These are phyloP conservation scores for Nannochloris sp. DNA, from an alignment of 139 green algal genomes.

Conservation along the genomic window DNA sequence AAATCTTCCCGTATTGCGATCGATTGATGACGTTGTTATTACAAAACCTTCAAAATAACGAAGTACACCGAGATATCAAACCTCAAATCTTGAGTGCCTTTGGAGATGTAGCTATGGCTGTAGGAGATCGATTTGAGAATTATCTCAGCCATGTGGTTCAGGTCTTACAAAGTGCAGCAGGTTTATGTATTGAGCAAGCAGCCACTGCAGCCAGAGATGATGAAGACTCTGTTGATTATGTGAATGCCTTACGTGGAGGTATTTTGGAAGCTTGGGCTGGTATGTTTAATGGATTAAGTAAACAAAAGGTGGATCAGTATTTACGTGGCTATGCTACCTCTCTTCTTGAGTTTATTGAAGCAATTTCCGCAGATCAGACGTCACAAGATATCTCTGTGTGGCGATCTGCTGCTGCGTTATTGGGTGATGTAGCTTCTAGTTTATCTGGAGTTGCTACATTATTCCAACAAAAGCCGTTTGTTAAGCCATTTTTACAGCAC, in stretches of 20 bases:
- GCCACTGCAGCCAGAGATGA: conserved; percentile 24
- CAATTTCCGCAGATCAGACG: conserved; percentile 47
- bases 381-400: conserved; percentile 47
- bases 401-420: conserved; percentile 44
- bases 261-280: conserved; percentile 94
- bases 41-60: conserved; percentile 28
- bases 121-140: conserved; percentile 73
- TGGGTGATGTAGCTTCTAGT: conserved; percentile 61
- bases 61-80: conserved; percentile 90
- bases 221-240: conserved; percentile 86
- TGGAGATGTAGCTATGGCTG: conserved; percentile 88
- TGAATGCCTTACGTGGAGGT: conserved; percentile 77
- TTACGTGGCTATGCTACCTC: conserved; percentile 10
- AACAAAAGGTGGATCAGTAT: conserved; percentile 26
- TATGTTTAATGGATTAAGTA: conserved; percentile 57
- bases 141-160: conserved; percentile 64
- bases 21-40: conserved; percentile 67
- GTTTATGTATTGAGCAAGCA: conserved; percentile 43
- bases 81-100: conserved; percentile 88
- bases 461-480: conserved; percentile 37
- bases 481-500: conserved; percentile 32
- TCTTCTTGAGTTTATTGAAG: conserved; percentile 59
- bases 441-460: conserved; percentile 26
- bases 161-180: conserved; percentile 73
- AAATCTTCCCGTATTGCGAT: conserved; percentile 77